Conservation (phyloP, 768 basidiomycete genomes). For the Mrakia hoshinonis region DNA sequence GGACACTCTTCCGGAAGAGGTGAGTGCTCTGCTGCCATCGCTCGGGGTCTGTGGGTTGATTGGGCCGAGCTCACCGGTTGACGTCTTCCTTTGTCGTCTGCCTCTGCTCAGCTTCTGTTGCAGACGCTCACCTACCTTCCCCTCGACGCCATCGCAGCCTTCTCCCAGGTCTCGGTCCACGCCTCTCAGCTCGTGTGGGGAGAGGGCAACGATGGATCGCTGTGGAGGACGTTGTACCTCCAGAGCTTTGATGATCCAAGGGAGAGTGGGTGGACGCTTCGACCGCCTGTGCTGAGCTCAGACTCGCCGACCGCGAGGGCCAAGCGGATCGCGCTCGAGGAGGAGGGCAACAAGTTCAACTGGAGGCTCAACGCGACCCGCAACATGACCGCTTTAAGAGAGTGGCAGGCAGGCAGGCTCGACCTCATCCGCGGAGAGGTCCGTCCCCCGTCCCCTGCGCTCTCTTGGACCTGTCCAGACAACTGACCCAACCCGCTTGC, state of each 20-base stretch:
- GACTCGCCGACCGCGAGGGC: not conserved
- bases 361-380: not conserved
- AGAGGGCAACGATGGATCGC: not conserved
- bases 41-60: no score
- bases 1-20: not conserved
- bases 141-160: not conserved
- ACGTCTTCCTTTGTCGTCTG: not conserved
- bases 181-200: not conserved
- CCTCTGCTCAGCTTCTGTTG: not conserved
- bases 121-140: constrained; percentile 3
- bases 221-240: not conserved
- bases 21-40: no score
- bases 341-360: not conserved
- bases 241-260: not conserved
- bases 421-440: not conserved
- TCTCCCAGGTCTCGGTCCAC: not conserved
- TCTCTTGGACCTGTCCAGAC: not conserved
- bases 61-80: no score
- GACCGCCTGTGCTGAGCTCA: not conserved
- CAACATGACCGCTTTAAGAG: not conserved
- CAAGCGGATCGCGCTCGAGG: not conserved
- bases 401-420: not conserved
- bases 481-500: not conserved
- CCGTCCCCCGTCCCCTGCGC: not conserved
- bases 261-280: not conserved